Evolutionary conservation across 2,329 filamentous ascomycete species (phyloP).

Genomic region (Penicillium brasilianum): DNA sequence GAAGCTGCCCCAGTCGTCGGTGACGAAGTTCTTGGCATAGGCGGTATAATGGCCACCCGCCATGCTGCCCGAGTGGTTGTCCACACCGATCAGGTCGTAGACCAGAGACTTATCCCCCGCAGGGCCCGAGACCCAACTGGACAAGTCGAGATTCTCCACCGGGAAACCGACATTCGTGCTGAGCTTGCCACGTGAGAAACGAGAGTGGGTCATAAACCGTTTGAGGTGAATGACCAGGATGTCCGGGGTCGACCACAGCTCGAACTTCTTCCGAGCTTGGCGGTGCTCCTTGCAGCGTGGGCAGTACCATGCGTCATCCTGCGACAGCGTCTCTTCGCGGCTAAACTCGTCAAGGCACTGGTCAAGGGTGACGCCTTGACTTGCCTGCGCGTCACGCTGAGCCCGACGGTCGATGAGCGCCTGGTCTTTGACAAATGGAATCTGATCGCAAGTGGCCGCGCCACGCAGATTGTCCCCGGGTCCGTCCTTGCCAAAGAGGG

Average conservation of each 20-base stretch:
- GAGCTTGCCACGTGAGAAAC: constrained; percentile 85
- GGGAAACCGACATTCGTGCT: constrained; percentile 92
- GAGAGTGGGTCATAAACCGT: constrained; percentile 67
- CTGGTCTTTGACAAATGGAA: constrained; percentile 62
- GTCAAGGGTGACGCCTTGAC: constrained; percentile 77
- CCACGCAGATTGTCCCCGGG: constrained; percentile 61
- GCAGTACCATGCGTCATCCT: constrained; percentile 98
- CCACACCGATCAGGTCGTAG: constrained; percentile 93
- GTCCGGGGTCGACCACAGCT: constrained; percentile 95
- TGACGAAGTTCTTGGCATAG: constrained; percentile 88
- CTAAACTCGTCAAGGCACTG: constrained; percentile 95
- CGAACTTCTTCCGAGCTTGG: constrained; percentile 92
- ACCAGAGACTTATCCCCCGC: constrained; percentile 81
- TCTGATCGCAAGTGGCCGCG: constrained; percentile 60
- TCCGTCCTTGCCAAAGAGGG: constrained; percentile 63
- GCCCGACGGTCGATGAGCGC: constrained; percentile 67
- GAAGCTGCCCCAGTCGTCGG: constrained; percentile 91
- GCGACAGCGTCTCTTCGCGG: constrained; percentile 88
- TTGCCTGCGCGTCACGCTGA: constrained; percentile 6
- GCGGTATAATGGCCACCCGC: constrained; percentile 97
- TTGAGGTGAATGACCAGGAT: constrained; percentile 95
- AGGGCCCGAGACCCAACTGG: constrained; percentile 75
- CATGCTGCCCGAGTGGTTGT: constrained; percentile 92
- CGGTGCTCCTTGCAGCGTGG: constrained; percentile 93
- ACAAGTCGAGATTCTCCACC: constrained; percentile 82